Conservation (phyloP, 208 protist genomes). For the Lotmaria passim region DNA sequence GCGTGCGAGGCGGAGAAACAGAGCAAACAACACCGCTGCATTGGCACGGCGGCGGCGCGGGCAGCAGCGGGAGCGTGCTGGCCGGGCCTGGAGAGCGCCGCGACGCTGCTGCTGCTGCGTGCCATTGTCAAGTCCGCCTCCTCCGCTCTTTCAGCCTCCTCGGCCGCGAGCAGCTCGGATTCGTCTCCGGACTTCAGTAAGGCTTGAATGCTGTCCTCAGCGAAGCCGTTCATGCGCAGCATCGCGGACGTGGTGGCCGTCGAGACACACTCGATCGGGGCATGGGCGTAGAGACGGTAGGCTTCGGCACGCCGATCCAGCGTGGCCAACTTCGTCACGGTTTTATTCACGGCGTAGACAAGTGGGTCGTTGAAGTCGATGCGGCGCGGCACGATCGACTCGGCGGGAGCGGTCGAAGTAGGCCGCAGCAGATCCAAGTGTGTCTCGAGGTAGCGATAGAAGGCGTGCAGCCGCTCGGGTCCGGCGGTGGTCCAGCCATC, state of each 20-base stretch:
- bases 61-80: constrained; percentile 24
- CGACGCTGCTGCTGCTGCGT: constrained; percentile 6
- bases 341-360: constrained; percentile 80
- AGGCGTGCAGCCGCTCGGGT: constrained; percentile 79
- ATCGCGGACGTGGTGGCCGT: constrained; percentile 53
- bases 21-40: constrained; percentile 60
- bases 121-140: not conserved
- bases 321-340: constrained; percentile 55
- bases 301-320: constrained; percentile 54
- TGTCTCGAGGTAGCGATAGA: constrained; percentile 76
- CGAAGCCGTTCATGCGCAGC: constrained; percentile 70
- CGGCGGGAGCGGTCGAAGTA: not conserved
- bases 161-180: no score
- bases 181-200: constrained; percentile 30
- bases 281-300: constrained; percentile 75
- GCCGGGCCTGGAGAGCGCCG: not conserved
- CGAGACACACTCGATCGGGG: constrained; percentile 45
- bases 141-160: not conserved
- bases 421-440: constrained; percentile 51
- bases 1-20: constrained; percentile 70
- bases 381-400: constrained; percentile 1
- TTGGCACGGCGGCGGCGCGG: constrained; percentile 61
- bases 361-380: constrained; percentile 47
- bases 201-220: constrained; percentile 58
- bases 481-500: constrained; percentile 84